phyloP scores from a whole-genome alignment of 805 yeast species.

The Starmerella geochares region DNA sequence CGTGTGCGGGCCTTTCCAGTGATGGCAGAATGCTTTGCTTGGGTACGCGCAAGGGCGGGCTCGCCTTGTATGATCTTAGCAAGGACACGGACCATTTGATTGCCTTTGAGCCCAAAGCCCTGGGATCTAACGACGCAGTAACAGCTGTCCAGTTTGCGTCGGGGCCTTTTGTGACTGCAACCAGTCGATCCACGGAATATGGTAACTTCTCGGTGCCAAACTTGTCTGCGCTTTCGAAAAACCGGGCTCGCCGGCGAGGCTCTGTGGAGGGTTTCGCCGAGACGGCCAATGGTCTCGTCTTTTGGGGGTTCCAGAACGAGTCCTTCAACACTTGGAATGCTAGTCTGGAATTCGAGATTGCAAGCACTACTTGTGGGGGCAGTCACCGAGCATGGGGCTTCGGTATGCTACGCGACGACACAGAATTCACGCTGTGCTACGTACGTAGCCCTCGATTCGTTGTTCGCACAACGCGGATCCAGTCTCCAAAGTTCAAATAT shows the following conservation, averaged over 20 bases:
- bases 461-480: conserved; percentile 36
- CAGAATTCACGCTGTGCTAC: conserved; percentile 32
- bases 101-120: conserved; percentile 5
- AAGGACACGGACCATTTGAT: background rate
- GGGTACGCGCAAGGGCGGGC: conserved; percentile 17
- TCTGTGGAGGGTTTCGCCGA: conserved; percentile 56
- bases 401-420: conserved; percentile 26
- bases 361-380: conserved; percentile 76
- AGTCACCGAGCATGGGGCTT: conserved; percentile 76
- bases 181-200: conserved; percentile 27
- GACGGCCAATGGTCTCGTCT: conserved; percentile 39
- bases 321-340: conserved; percentile 76
- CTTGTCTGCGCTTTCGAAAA: conserved; percentile 31
- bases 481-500: conserved; percentile 14
- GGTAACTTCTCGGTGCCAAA: conserved; percentile 16
- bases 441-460: conserved; percentile 31
- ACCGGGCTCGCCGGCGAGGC: conserved; percentile 63
- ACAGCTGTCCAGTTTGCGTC: conserved; percentile 22
- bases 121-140: conserved; percentile 25
- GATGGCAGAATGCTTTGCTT: conserved; percentile 3
- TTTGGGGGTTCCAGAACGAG: conserved; percentile 77
- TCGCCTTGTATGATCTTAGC: background rate
- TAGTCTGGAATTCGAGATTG: conserved; percentile 57
- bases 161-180: conserved; percentile 12
- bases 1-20: background rate